A percentile compares a stretch with the other conserved stretches of the same genome.
Conservation (phyloP, 345 rosid genomes). For the Barbarea vulgaris region DNA sequence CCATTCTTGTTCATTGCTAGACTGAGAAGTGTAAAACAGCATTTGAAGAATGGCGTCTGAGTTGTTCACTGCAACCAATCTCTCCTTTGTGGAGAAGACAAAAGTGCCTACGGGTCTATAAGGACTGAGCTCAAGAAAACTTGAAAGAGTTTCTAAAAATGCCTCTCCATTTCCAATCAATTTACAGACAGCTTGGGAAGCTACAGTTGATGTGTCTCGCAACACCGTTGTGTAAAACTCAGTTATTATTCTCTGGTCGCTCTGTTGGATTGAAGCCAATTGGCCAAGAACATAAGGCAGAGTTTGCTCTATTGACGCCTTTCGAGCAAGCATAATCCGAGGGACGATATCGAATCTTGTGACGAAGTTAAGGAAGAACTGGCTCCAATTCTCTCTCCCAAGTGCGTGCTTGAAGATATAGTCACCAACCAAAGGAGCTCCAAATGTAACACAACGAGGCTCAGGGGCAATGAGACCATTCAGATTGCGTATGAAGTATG, state of each 20-base stretch:
- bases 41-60: conserved; percentile 77
- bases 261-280: conserved; percentile 17
- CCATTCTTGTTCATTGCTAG: conserved; percentile 42
- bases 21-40: conserved; percentile 67
- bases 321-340: conserved; percentile 61
- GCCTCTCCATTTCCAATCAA: conserved; percentile 70
- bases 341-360: conserved; percentile 71
- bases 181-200: conserved; percentile 61
- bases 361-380: conserved; percentile 62
- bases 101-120: conserved; percentile 77
- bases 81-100: conserved; percentile 57
- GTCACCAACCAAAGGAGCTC: conserved; percentile 80
- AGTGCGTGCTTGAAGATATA: conserved; percentile 64
- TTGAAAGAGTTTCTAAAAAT: conserved; percentile 57
- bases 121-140: conserved; percentile 70
- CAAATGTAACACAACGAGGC: conserved; percentile 75
- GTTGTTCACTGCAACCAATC: conserved; percentile 56
- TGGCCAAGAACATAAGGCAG: conserved; percentile 42
- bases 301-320: conserved; percentile 37
- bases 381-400: conserved; percentile 70
- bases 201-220: conserved; percentile 57
- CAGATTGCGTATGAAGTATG: conserved; percentile 5
- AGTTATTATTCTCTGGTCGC: neutral
- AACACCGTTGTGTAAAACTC: conserved; percentile 52
- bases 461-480: neutral